Percentiles rank a stretch among this genome's conserved stretches.
Conservation (phyloP, 208 protist genomes). For the Balamuthia mandrillaris region DNA sequence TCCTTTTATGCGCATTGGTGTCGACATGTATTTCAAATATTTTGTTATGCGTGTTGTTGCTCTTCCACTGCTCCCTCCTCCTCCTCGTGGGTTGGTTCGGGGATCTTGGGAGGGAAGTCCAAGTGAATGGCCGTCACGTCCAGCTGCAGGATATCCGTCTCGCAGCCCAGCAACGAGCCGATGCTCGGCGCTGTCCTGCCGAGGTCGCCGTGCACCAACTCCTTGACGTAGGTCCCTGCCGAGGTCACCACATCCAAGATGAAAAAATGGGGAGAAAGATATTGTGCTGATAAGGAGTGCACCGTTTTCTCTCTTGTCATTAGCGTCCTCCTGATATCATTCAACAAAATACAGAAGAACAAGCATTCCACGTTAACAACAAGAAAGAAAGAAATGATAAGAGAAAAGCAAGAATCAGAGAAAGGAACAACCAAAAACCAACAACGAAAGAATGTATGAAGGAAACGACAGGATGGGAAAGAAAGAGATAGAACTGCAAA, state of each 20-base stretch:
- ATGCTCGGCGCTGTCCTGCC: slow-evolving; percentile 68
- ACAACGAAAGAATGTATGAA: too few relatives aligned
- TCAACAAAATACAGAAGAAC: neutral
- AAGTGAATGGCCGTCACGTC: slow-evolving; percentile 61
- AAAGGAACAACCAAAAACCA: neutral
- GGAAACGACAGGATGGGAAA: neutral
- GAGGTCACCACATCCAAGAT: slow-evolving; percentile 57
- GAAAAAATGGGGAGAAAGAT: slow-evolving; percentile 61
- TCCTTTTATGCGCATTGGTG: too few relatives aligned
- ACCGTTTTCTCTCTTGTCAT: slow-evolving; percentile 49
- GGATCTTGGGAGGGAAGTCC: slow-evolving; percentile 53
- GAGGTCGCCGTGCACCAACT: slow-evolving; percentile 78
- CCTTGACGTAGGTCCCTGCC: slow-evolving; percentile 75
- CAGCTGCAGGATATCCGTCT: slow-evolving; percentile 71
- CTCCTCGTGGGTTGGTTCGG: too few relatives aligned
- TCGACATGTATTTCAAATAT: too few relatives aligned
- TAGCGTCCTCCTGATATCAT: slow-evolving; percentile 23
- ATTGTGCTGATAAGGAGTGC: neutral
- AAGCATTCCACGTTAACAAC: neutral
- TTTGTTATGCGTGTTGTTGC: too few relatives aligned
- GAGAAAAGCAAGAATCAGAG: too few relatives aligned
- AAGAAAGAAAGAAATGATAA: neutral
- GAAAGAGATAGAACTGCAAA: neutral
- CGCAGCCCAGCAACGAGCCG: slow-evolving; percentile 51
- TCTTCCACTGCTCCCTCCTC: too few relatives aligned